phyloP scores from a whole-genome alignment of 768 basidiomycete genomes.

The Dendrothele bispora region DNA sequence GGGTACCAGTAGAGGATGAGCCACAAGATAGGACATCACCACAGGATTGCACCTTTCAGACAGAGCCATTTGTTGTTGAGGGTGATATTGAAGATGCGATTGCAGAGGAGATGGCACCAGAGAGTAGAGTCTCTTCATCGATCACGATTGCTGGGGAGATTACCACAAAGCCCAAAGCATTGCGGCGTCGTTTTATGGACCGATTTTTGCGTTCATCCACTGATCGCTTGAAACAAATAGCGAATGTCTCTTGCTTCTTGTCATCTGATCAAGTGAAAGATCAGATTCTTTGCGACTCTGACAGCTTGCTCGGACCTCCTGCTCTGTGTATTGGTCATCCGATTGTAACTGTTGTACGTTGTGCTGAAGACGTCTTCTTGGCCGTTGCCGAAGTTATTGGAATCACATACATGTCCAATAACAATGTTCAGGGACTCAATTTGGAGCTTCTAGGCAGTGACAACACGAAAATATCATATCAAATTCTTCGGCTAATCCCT shows the following conservation, averaged over 20 bases:
- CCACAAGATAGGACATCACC: no score
- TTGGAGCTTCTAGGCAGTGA: no score
- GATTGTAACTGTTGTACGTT: background rate
- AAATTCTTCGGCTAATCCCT: background rate
- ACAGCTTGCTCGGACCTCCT: background rate
- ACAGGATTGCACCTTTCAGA: no score
- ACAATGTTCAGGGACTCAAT: no score
- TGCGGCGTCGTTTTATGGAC: background rate
- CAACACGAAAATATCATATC: background rate
- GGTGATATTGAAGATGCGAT: background rate
- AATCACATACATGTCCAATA: background rate
- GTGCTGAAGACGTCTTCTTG: background rate
- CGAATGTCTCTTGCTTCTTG: background rate
- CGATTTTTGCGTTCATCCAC: background rate
- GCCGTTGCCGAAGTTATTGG: background rate
- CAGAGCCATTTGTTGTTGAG: no score
- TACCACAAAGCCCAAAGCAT: background rate
- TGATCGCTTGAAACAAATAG: background rate
- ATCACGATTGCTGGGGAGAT: background rate
- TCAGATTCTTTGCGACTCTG: background rate
- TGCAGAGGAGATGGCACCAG: background rate
- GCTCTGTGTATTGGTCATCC: background rate
- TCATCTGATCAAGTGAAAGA: background rate
- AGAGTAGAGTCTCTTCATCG: background rate
- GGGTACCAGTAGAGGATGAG: background rate